Evolutionary conservation across 345 rosid genomes (phyloP).

Genomic region (Erysimum cheiranthoides): DNA sequence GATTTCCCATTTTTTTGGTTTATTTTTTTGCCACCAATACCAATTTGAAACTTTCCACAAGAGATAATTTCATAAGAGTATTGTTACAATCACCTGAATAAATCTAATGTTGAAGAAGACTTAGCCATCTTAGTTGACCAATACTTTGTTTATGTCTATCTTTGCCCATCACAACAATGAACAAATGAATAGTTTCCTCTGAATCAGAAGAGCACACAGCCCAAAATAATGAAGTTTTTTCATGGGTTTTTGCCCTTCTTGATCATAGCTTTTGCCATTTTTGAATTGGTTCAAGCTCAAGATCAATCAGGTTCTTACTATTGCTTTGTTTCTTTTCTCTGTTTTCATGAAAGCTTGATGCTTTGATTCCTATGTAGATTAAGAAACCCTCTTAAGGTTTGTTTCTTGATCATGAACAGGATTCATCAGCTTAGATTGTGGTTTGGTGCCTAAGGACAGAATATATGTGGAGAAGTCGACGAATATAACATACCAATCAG

Average conservation of each 20-base stretch:
- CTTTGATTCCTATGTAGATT: background rate
- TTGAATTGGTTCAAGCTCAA: conserved; percentile 37
- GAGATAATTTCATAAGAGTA: conserved; percentile 1
- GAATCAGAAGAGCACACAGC: background rate
- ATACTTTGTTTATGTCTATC: conserved; percentile 10
- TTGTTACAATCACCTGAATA: conserved; percentile 29
- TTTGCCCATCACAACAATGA: conserved; percentile 8
- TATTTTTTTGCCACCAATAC: conserved; percentile 11
- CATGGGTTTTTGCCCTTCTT: conserved; percentile 11
- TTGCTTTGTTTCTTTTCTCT: background rate
- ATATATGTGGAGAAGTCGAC: conserved; percentile 28
- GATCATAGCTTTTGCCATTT: conserved; percentile 19
- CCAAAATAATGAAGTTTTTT: conserved; percentile 20
- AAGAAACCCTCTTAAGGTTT: background rate
- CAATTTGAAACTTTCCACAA: conserved; percentile 32
- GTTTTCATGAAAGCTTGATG: background rate
- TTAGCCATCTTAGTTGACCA: conserved; percentile 36
- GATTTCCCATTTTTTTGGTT: background rate
- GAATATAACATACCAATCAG: conserved; percentile 41
- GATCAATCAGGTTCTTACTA: conserved; percentile 41
- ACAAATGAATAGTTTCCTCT: conserved; percentile 5
- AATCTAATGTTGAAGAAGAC: conserved; percentile 27
- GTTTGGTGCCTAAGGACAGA: conserved; percentile 14
- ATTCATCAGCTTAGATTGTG: conserved; percentile 48
- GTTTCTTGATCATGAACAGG: conserved; percentile 25